phyloP scores from a whole-genome alignment of 208 protist species.

The Crithidia brevicula region DNA sequence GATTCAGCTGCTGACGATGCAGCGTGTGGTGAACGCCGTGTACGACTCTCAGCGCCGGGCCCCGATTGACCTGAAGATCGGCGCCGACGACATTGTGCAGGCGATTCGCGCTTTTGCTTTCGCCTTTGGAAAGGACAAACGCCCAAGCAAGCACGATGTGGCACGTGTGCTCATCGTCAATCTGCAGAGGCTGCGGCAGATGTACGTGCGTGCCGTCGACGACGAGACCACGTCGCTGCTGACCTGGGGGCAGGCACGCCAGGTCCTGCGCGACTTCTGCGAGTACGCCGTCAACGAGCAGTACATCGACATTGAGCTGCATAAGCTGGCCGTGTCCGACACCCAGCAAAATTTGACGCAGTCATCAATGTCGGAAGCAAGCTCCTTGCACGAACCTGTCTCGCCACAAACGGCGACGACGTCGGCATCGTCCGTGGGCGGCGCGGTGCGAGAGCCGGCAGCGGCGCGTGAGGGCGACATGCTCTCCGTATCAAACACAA shows the following conservation, averaged over 20 bases:
- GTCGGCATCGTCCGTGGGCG: neutral
- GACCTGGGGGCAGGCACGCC: constrained; percentile 37
- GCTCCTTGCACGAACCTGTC: constrained; percentile 2
- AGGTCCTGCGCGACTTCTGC: constrained; percentile 77
- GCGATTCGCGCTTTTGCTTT: constrained; percentile 59
- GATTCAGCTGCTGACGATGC: constrained; percentile 66
- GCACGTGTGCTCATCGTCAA: constrained; percentile 72
- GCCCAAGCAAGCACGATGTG: constrained; percentile 76
- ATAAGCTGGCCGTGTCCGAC: neutral
- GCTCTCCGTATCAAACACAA: neutral
- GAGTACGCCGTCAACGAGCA: constrained; percentile 78
- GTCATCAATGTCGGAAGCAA: constrained; percentile 3
- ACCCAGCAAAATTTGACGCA: neutral
- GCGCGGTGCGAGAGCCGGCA: neutral
- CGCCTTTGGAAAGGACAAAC: constrained; percentile 49
- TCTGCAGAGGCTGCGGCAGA: constrained; percentile 69
- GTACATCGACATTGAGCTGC: constrained; percentile 40
- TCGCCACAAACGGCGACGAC: neutral
- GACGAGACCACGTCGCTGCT: constrained; percentile 50
- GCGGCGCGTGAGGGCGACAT: neutral
- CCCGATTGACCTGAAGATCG: constrained; percentile 75
- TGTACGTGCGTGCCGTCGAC: constrained; percentile 63
- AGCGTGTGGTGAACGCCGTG: constrained; percentile 78
- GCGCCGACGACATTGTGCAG: constrained; percentile 62
- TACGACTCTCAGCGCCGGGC: constrained; percentile 81